Conservation (phyloP, 2,329 filamentous ascomycete species). For the Colletotrichum sp. region DNA sequence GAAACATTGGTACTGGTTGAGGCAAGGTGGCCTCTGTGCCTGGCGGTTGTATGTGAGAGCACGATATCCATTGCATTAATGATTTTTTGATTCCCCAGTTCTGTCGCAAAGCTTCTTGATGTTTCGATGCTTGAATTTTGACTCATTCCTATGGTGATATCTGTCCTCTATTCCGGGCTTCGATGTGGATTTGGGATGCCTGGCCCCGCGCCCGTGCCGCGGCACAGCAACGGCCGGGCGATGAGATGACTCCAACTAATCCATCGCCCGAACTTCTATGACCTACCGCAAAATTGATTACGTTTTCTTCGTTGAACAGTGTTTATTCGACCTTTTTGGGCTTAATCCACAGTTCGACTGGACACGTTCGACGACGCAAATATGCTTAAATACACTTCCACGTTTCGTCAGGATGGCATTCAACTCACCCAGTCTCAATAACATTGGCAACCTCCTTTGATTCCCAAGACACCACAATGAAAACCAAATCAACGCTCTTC, state of each 20-base stretch:
- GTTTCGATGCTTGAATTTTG: not conserved
- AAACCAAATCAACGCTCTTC: not conserved
- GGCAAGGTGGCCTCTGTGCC: not conserved
- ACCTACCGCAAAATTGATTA: too few species aligned
- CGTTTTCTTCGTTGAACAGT: not conserved
- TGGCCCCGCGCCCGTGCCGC: not conserved
- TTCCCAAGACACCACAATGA: not conserved
- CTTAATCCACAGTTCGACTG: not conserved
- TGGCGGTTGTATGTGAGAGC: not conserved
- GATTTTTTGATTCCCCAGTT: not conserved
- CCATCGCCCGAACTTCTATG: too few species aligned
- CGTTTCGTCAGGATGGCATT: not conserved
- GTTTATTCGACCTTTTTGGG: not conserved
- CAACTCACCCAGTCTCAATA: accelerated
- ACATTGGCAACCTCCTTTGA: not conserved
- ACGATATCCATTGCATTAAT: not conserved
- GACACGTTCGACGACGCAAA: not conserved
- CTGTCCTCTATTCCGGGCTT: not conserved
- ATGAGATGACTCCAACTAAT: not conserved
- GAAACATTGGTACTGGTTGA: not conserved
- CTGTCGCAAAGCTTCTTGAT: too few species aligned
- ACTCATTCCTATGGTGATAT: not conserved
- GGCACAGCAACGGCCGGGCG: not conserved
- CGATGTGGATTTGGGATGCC: not conserved
- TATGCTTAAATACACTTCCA: not conserved